Evolutionary conservation across 2,329 filamentous ascomycete species (phyloP).

Genomic region (Hirsutella rhossiliensis): DNA sequence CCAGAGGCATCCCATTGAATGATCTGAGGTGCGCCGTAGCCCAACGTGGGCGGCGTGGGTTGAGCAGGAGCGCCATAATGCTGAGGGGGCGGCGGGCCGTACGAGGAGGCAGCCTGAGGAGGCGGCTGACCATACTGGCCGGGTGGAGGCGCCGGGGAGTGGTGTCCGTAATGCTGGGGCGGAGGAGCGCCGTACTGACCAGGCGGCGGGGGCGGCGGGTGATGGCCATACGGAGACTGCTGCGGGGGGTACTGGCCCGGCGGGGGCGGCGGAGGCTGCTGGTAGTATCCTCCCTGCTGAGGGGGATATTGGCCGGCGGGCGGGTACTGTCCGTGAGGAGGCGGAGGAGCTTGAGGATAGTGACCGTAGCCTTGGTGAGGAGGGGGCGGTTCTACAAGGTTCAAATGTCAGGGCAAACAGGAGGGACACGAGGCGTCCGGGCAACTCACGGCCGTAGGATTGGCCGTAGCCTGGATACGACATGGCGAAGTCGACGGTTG

Average conservation of each 20-base stretch:
- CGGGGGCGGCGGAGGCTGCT: slow-evolving; percentile 12
- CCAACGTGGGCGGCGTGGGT: slow-evolving; percentile 55
- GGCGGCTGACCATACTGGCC: slow-evolving; percentile 20
- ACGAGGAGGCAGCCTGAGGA: slow-evolving; percentile 17
- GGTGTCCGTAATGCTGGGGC: slow-evolving; percentile 4
- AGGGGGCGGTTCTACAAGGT: slow-evolving; percentile 15
- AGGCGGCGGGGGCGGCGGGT: slow-evolving; percentile 7
- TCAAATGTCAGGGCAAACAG: slow-evolving; percentile 5
- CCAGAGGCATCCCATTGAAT: slow-evolving; percentile 56
- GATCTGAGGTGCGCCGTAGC: slow-evolving; percentile 61
- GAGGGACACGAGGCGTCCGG: background rate
- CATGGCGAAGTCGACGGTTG: slow-evolving; percentile 11
- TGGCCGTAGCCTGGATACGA: slow-evolving; percentile 20
- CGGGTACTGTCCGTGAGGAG: slow-evolving; percentile 13
- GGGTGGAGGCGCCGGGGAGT: slow-evolving; percentile 18
- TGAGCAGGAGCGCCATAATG: slow-evolving; percentile 25
- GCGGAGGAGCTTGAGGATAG: slow-evolving; percentile 15
- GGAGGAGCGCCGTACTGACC: slow-evolving; percentile 30
- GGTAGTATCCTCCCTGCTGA: slow-evolving; percentile 17
- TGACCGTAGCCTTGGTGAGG: slow-evolving; percentile 28
- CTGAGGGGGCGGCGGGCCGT: slow-evolving; percentile 21
- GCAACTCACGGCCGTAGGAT: slow-evolving; percentile 23
- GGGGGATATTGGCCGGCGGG: slow-evolving; percentile 16
- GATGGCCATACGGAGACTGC: slow-evolving; percentile 12
- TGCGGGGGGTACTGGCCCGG: slow-evolving; percentile 14